phyloP scores from a whole-genome alignment of 1,139 yeast species.

The Diutina ranongensis region DNA sequence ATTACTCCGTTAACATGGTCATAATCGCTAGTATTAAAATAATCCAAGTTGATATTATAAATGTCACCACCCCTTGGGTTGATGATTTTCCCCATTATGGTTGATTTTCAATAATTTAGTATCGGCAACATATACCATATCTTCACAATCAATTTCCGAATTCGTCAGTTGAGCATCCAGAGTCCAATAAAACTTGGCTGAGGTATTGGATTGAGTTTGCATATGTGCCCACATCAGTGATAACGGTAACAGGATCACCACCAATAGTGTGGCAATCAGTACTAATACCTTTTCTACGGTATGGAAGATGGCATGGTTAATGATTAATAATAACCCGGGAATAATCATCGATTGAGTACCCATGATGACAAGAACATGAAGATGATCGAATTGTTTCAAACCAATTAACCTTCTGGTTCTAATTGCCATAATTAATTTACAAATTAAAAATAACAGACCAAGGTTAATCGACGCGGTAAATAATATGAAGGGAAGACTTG shows the following conservation, averaged over 20 bases:
- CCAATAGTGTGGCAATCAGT: conserved; percentile 19
- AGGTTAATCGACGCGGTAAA: conserved; percentile 60
- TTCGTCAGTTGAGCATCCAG: neutral
- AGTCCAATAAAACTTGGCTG: neutral
- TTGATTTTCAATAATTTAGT: too few relatives aligned
- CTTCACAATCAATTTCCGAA: neutral
- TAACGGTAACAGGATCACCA: conserved; percentile 62
- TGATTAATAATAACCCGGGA: conserved; percentile 59
- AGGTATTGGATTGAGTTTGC: neutral
- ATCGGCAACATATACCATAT: neutral
- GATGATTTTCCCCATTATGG: too few relatives aligned
- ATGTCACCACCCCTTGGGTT: too few relatives aligned
- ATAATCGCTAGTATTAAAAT: too few relatives aligned
- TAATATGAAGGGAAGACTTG: conserved; percentile 43
- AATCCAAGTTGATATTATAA: too few relatives aligned
- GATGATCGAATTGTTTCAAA: conserved; percentile 65
- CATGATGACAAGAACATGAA: conserved; percentile 74
- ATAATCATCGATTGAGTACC: conserved; percentile 69
- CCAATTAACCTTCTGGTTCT: conserved; percentile 68
- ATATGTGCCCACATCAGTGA: conserved; percentile 74
- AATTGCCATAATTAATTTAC: conserved; percentile 57
- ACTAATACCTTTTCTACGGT: conserved; percentile 12
- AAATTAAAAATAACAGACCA: conserved; percentile 45
- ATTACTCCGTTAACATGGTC: too few relatives aligned
- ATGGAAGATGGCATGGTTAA: conserved; percentile 26